These are phyloP conservation scores for Colletotrichum filicis DNA, from an alignment of 2,329 filamentous ascomycete genomes.

Conservation along the genomic window DNA sequence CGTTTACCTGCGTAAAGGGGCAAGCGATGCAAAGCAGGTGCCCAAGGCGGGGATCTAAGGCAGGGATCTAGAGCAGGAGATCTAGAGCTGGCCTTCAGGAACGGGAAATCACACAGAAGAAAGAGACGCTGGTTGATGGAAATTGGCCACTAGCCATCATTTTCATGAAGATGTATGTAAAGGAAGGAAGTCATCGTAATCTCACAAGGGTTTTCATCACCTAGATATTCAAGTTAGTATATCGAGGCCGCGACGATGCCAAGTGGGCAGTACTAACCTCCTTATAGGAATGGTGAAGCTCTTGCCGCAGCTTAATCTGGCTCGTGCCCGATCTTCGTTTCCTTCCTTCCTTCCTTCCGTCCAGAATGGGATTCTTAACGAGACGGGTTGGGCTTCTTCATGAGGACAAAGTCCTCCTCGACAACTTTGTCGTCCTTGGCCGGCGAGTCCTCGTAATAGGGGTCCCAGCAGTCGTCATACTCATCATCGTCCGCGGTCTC, in stretches of 20 bases:
- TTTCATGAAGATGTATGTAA: not conserved
- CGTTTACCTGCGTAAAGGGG: too few species aligned
- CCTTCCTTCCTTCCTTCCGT: not conserved
- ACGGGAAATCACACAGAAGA: not conserved
- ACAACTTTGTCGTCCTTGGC: conserved; percentile 1
- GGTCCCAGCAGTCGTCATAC: conserved; percentile 29
- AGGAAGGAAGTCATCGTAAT: not conserved
- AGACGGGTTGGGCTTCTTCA: conserved; percentile 14
- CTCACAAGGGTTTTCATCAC: not conserved
- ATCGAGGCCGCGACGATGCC: not conserved
- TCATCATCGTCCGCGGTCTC: conserved; percentile 30
- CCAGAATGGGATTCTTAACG: not conserved
- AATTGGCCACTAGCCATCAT: not conserved
- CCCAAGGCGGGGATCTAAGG: too few species aligned
- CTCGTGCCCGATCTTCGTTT: not conserved
- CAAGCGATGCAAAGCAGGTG: too few species aligned
- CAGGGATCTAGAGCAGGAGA: not conserved
- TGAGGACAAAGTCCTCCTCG: conserved; percentile 11
- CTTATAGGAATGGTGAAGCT: not conserved
- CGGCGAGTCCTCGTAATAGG: conserved; percentile 11
- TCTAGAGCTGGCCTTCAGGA: not conserved
- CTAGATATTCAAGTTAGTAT: not conserved
- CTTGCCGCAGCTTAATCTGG: not conserved
- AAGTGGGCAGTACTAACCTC: not conserved
- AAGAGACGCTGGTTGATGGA: not conserved